Percentiles rank a stretch among this genome's conserved stretches.
Conservation (phyloP, 1,284 basidiomycete species). For the Fistulinella cinereoalba region DNA sequence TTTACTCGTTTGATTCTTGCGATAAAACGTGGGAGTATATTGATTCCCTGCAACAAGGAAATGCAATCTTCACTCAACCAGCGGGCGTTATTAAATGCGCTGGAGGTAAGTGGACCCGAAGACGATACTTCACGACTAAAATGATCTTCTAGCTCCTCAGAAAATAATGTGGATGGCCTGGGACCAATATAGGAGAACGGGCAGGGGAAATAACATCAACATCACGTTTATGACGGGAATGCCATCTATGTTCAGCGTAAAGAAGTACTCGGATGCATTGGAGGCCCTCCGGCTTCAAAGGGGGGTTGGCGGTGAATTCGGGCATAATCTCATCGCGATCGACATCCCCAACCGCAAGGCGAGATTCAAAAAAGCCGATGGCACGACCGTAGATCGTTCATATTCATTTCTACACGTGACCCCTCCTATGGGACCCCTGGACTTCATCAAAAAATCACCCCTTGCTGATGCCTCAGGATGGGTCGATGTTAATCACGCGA, state of each 20-base stretch:
- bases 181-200: slow-evolving; percentile 66
- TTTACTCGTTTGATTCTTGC: slow-evolving; percentile 86
- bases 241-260: slow-evolving; percentile 90
- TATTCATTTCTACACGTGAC: slow-evolving; percentile 88
- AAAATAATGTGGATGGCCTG: slow-evolving; percentile 97
- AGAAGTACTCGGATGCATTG: slow-evolving; percentile 89
- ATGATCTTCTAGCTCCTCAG: slow-evolving; percentile 90
- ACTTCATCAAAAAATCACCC: slow-evolving; percentile 77
- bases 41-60: slow-evolving; percentile 70
- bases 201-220: slow-evolving; percentile 58
- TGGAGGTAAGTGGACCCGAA: slow-evolving; percentile 61
- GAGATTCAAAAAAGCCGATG: slow-evolving; percentile 78
- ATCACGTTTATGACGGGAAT: slow-evolving; percentile 91
- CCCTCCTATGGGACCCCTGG: slow-evolving; percentile 88
- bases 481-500: slow-evolving; percentile 82
- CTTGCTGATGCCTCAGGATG: slow-evolving; percentile 82
- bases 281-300: slow-evolving; percentile 77
- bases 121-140: no score
- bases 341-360: slow-evolving; percentile 71
- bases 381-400: slow-evolving; percentile 62
- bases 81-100: slow-evolving; percentile 95
- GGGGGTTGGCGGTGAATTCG: slow-evolving; percentile 77
- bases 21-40: slow-evolving; percentile 87
- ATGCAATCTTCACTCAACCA: slow-evolving; percentile 95
- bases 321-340: slow-evolving; percentile 81